Base-by-base conservation (phyloP, 2,329 filamentous ascomycete species). In the Pestalotiopsis sp. region DNA sequence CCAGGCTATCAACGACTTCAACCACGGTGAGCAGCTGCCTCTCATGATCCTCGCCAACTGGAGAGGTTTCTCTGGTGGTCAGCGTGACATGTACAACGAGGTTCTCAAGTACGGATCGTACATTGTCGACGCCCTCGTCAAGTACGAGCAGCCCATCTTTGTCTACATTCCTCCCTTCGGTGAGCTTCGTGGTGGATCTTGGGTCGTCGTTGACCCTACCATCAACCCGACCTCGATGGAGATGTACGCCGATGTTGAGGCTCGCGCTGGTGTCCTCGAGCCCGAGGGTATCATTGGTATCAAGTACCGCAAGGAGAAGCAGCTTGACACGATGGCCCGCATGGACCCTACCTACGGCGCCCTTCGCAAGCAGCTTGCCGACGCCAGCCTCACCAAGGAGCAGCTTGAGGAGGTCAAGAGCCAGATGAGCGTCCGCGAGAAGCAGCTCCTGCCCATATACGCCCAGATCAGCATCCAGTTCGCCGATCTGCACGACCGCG, bases 1-100 rank as follows among this genome's bases (percentile, higher is more conserved):
- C 3, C 96, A 99, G 83, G 96, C 96, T 68, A 97, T 99, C 85
- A 94, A 92, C 77, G 96, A 99, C 86, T 99, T 99, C 90, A 99
- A 99, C 90, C 90, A 97, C 74, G 96, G 96, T 80, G 96, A 99
- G 85, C 96, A 99, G 85, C 88, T 99, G 78, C 96, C 96, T 68
- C 86, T 99, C 73, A 98, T 99, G 94, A 99, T 99, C 80, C 90
- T 99, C 72, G 96, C 96, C 83, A 99, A 99, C 89, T 99, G 96
- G 96, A 92, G 96, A 90, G 96, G 96, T 86, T 99, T 99, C 93
- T 99, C 96, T 74, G 96, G 96, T 86, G 96, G 96, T 73, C 96
- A 99, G 85, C 94, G 95, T 75, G 96, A 99, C 84, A 99, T 99
- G 96, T 99, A 97, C 90, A 98, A 98, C 85, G 96, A 99, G 84